A percentile compares a stretch with the other conserved stretches of the same genome.
Conservation (phyloP, 176 grass and related monocot species). For the Ampelocalamus luodianensis region DNA sequence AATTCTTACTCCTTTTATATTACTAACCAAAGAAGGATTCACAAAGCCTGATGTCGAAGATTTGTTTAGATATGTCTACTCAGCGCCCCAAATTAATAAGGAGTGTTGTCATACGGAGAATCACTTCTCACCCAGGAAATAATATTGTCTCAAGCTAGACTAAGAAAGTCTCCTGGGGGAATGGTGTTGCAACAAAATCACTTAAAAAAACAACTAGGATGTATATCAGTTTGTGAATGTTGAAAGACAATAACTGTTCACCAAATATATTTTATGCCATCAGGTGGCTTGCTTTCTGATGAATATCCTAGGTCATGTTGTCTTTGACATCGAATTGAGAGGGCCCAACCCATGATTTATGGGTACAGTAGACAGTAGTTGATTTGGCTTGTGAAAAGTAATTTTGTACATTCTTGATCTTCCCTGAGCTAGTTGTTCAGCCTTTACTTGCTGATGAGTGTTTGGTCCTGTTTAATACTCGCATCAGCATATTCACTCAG, state of each 20-base stretch:
- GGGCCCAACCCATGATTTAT: neutral
- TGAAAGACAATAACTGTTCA: neutral
- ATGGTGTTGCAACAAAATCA: neutral
- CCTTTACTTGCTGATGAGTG: neutral
- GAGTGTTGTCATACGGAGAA: neutral
- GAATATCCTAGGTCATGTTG: neutral
- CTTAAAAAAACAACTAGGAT: neutral
- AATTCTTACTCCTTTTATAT: neutral
- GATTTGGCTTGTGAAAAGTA: neutral
- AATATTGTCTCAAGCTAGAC: neutral
- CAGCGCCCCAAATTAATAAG: neutral
- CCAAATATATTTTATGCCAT: neutral
- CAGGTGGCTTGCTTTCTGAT: neutral
- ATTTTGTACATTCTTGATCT: neutral
- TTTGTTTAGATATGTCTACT: neutral
- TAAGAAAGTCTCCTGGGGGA: neutral
- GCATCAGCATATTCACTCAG: neutral
- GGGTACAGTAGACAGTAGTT: neutral
- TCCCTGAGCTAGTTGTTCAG: neutral
- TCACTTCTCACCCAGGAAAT: neutral
- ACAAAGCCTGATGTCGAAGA: neutral
- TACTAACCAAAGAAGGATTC: neutral
- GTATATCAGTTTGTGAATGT: neutral
- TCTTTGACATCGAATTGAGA: neutral
- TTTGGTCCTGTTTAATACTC: neutral